A percentile compares a stretch with the other conserved stretches of the same genome.
These are phyloP conservation scores for Zygotorulaspora mrakii DNA, from an alignment of 1,139 yeast species.

Conservation along the genomic window DNA sequence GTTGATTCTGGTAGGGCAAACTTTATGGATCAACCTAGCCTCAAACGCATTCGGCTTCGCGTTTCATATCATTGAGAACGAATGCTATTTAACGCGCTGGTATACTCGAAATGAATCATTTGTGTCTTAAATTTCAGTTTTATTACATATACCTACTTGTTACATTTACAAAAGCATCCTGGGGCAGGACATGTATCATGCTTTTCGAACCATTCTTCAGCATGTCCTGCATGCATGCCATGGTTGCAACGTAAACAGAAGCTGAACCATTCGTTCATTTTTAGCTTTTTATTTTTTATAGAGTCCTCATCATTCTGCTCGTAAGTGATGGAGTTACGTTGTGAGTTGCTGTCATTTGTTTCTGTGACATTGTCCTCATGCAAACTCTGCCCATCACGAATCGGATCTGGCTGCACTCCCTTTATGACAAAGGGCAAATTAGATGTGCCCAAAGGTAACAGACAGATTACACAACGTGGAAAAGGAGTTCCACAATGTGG, in stretches of 20 bases:
- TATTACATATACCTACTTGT: constrained; percentile 24
- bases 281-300: constrained; percentile 11
- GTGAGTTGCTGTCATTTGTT: constrained; percentile 1
- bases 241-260: constrained; percentile 89
- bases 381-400: constrained; percentile 13
- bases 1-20: no score
- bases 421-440: constrained; percentile 36
- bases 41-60: neutral
- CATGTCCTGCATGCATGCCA: constrained; percentile 92
- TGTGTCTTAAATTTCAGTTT: no score
- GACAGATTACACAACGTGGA: constrained; percentile 88
- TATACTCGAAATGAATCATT: no score
- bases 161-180: constrained; percentile 82
- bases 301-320: neutral
- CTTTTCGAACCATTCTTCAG: constrained; percentile 89
- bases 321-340: neutral
- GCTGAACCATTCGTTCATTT: constrained; percentile 64
- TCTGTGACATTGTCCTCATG: constrained; percentile 10
- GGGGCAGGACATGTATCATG: constrained; percentile 93
- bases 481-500: constrained; percentile 87
- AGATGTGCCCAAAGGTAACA: constrained; percentile 75
- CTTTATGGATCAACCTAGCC: neutral
- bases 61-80: neutral
- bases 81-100: neutral
- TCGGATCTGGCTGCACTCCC: constrained; percentile 20